Evolutionary conservation across 805 yeast genomes (phyloP).

Genomic region (Candida arabinofermentans): DNA sequence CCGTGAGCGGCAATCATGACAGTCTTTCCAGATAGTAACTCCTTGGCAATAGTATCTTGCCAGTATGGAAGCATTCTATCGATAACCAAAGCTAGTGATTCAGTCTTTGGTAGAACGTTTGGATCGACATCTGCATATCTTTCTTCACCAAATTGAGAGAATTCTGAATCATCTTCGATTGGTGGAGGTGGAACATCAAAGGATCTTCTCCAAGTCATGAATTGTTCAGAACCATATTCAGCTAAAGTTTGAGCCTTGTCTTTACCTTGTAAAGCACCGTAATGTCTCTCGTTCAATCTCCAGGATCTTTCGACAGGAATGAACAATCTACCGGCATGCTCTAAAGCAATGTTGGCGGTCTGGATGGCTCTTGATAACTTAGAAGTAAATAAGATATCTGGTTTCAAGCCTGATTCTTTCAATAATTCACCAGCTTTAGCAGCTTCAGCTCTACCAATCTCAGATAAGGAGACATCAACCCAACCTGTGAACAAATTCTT

Average conservation of each 20-base stretch:
- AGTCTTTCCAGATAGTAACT: slow-evolving; percentile 81
- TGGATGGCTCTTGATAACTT: slow-evolving; percentile 91
- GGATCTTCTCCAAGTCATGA: slow-evolving; percentile 97
- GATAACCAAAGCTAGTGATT: slow-evolving; percentile 89
- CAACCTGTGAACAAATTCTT: slow-evolving; percentile 98
- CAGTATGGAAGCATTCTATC: slow-evolving; percentile 96
- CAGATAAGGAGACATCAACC: slow-evolving; percentile 91
- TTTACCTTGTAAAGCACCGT: slow-evolving; percentile 98
- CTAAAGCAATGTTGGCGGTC: slow-evolving; percentile 93
- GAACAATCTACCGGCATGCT: slow-evolving; percentile 82
- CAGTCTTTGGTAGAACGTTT: slow-evolving; percentile 85
- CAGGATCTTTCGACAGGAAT: slow-evolving; percentile 92
- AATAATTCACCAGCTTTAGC: slow-evolving; percentile 88
- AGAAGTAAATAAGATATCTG: slow-evolving; percentile 89
- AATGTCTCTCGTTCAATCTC: slow-evolving; percentile 99
- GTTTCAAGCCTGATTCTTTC: slow-evolving; percentile 79
- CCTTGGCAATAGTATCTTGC: slow-evolving; percentile 87
- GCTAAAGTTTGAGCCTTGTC: slow-evolving; percentile 93
- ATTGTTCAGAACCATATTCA: slow-evolving; percentile 84
- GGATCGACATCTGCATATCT: slow-evolving; percentile 86
- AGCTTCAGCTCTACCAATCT: slow-evolving; percentile 86
- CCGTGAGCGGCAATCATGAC: slow-evolving; percentile 97
- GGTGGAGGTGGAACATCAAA: slow-evolving; percentile 95
- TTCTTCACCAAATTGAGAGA: slow-evolving; percentile 79
- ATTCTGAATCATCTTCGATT: slow-evolving; percentile 72